Conservation (phyloP, 805 yeast species). For the Candida sonorensis region DNA sequence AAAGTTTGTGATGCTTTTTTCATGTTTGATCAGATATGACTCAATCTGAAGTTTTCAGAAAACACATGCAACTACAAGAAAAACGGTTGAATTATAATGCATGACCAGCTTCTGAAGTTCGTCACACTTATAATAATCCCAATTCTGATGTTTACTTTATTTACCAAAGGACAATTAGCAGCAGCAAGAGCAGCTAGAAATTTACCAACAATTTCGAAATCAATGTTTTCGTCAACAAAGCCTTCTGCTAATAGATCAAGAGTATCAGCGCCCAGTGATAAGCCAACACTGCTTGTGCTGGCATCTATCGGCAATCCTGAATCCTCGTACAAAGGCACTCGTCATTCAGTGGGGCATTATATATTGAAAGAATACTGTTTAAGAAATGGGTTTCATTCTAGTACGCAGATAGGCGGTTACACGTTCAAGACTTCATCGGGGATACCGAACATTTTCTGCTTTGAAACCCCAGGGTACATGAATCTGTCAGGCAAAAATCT, state of each 20-base stretch:
- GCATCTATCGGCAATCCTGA: constrained; percentile 79
- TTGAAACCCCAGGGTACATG: constrained; percentile 57
- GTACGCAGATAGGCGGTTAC: constrained; percentile 16
- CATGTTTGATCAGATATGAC: too few relatives aligned
- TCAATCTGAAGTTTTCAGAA: too few relatives aligned
- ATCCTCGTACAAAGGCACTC: constrained; percentile 46
- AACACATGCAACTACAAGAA: too few relatives aligned
- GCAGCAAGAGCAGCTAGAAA: too few relatives aligned
- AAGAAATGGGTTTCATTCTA: constrained; percentile 14
- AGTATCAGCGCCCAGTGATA: constrained; percentile 8
- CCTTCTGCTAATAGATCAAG: constrained; percentile 2
- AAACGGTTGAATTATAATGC: too few relatives aligned
- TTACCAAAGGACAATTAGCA: too few relatives aligned
- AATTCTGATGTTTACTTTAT: too few relatives aligned
- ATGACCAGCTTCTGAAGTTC: too few relatives aligned
- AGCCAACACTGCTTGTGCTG: constrained; percentile 24
- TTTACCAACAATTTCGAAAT: background rate
- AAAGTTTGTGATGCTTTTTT: too few relatives aligned
- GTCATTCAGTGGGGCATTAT: constrained; percentile 76
- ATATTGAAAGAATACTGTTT: constrained; percentile 31
- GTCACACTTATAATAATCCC: too few relatives aligned
- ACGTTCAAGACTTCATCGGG: constrained; percentile 15
- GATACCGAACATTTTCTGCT: constrained; percentile 32
- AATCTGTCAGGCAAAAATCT: constrained; percentile 62
- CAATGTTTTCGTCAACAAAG: background rate